Evolutionary conservation across 1,284 basidiomycete genomes (phyloP).

Genomic region (Pholiota adiposa): DNA sequence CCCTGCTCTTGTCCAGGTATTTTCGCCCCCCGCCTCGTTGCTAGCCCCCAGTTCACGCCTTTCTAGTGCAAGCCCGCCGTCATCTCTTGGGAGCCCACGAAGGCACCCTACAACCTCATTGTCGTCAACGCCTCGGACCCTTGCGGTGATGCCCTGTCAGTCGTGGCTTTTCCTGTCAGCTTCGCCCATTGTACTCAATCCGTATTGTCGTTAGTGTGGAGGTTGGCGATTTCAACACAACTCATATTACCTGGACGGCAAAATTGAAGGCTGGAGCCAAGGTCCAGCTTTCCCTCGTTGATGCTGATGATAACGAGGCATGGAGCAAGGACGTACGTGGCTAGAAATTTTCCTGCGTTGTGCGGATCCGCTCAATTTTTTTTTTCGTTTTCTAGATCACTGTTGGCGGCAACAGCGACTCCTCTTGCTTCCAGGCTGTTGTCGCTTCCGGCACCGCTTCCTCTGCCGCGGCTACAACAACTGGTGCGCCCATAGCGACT

Average conservation of each 20-base stretch:
- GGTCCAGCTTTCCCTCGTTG: constrained; percentile 60
- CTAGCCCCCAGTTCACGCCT: constrained; percentile 7
- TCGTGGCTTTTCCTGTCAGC: constrained; percentile 8
- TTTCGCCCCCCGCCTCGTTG: constrained; percentile 4
- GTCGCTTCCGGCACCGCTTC: constrained; percentile 21
- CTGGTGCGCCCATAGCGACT: constrained; percentile 1
- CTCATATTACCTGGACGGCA: constrained; percentile 51
- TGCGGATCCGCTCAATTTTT: background rate
- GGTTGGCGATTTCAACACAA: constrained; percentile 56
- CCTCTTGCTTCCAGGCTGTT: constrained; percentile 46
- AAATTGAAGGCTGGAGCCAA: constrained; percentile 50
- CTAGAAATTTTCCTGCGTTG: constrained; percentile 1
- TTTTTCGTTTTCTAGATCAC: constrained; percentile 48
- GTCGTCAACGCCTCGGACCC: constrained; percentile 54
- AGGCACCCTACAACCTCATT: constrained; percentile 61
- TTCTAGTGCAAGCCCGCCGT: constrained; percentile 56
- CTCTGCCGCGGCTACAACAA: constrained; percentile 2
- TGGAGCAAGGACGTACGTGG: constrained; percentile 63
- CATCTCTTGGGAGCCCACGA: constrained; percentile 57
- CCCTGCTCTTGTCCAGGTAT: constrained; percentile 59
- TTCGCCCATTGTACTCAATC: background rate
- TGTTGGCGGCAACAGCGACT: constrained; percentile 50
- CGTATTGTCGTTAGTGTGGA: constrained; percentile 40
- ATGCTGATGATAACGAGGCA: constrained; percentile 57
- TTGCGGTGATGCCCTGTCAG: constrained; percentile 66